Percentiles rank a stretch among this genome's conserved stretches.
Evolutionary conservation across 805 yeast species (phyloP).

Genomic region (Schizosaccharomyces lindneri): DNA sequence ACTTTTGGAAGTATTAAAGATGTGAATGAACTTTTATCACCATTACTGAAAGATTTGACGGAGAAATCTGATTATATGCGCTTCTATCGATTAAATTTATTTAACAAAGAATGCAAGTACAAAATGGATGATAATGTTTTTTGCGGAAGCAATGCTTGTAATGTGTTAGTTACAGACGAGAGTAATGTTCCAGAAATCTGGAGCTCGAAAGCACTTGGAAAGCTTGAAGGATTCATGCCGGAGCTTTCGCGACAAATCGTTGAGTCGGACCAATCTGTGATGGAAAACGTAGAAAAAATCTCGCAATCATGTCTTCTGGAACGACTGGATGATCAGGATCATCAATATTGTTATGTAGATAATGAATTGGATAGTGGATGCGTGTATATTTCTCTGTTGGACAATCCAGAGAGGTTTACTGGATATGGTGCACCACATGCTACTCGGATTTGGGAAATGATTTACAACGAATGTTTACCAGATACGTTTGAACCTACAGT

Average conservation of each 20-base stretch:
- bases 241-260: conserved; percentile 7
- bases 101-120: conserved; percentile 48
- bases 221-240: conserved; percentile 19
- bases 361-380: conserved; percentile 11
- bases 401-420: conserved; percentile 87
- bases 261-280: background rate
- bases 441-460: conserved; percentile 74
- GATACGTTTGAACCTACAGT: conserved; percentile 13
- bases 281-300: background rate
- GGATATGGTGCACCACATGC: conserved; percentile 90
- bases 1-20: background rate
- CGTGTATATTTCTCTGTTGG: conserved; percentile 62
- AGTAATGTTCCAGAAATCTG: conserved; percentile 44
- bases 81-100: conserved; percentile 65
- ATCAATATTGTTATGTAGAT: conserved; percentile 6
- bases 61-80: conserved; percentile 52
- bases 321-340: conserved; percentile 2
- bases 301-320: background rate
- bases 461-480: conserved; percentile 80
- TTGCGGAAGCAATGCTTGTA: conserved; percentile 72
- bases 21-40: conserved; percentile 17
- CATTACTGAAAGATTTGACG: conserved; percentile 32
- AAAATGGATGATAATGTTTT: conserved; percentile 57
- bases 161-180: conserved; percentile 66
- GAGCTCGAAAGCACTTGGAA: conserved; percentile 48